phyloP scores from a whole-genome alignment of 306 rosid species.

The Carpinus viminea region DNA sequence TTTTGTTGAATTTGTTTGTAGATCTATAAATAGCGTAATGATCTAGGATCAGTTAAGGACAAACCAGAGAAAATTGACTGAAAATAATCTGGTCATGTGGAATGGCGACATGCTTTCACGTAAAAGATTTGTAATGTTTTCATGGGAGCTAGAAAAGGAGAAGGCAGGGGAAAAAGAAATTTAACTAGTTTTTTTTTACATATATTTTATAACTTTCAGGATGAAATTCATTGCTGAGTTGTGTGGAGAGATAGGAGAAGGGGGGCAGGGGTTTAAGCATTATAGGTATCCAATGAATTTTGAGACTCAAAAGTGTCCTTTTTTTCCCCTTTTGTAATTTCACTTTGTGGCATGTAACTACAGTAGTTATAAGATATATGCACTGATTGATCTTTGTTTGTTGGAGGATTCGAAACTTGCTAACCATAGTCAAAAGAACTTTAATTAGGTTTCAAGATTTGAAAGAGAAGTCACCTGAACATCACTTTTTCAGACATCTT shows the following conservation, averaged over 20 bases:
- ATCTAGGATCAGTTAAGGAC: too few species aligned
- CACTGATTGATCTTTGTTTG: background rate
- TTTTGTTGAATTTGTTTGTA: too few species aligned
- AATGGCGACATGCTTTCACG: background rate
- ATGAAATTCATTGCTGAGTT: background rate
- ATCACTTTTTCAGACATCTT: background rate
- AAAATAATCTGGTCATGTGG: background rate
- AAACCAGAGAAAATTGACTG: background rate
- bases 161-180: background rate
- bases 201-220: background rate
- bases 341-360: background rate
- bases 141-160: background rate
- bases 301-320: background rate
- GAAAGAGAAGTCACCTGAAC: background rate
- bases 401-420: too few species aligned
- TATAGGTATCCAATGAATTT: too few species aligned
- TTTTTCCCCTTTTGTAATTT: background rate
- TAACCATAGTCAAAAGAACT: too few species aligned
- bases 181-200: background rate
- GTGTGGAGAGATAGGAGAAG: background rate
- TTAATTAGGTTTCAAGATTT: too few species aligned
- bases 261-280: background rate
- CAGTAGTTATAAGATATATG: background rate
- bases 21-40: too few species aligned
- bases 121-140: background rate